Evolutionary conservation across 1,139 yeast genomes (phyloP), one percentile per base, ranked within the genome.

Genomic region (Debaryomycetaceae sp.): DNA sequence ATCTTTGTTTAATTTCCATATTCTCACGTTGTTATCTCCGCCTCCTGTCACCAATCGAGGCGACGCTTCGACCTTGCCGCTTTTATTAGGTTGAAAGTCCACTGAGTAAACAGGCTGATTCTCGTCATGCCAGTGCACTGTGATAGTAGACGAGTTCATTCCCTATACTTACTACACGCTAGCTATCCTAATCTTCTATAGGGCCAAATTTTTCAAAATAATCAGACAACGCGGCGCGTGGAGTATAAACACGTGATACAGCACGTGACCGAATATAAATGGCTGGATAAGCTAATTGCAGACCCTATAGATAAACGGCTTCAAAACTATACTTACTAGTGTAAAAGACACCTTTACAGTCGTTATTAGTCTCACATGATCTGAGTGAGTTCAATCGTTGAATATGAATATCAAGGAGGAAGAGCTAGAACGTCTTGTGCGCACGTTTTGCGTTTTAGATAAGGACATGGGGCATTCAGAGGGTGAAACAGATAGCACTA

Each of bases 11-110:
- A 60, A 49, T 45, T 51, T 61, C 83, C 95, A 84, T 34, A 89
- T 67, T 44, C 98, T 73, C 11, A 90, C 84, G 56, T 87, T 87
- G 59, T 87, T 88, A 61, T 93, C 99, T 36, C 98, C 98, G 13
- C 99, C 99, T 0, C 90, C 96, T 0, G 98, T 93, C 4, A 84
- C 93, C 36, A 93, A 67, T 38, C 93, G 73, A 11, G 57, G 58
- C 5, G 72, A 59, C 5, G 56, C 48, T 36, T 47, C 49, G 42
- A 43, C 38, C 52, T 45, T 53, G 49, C 34, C 49, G 44, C 23
- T 56, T 59, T 40, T 54, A 11, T 23, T 31, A 46, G 88, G 88
- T 62, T 90, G 97, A 62, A 89, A 85, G 49, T 83, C 83, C 1
- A 87, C 83, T 24, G 91, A 78, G 62, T 91, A 95, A 5, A 93